Evolutionary conservation across 176 grass and related monocot genomes (phyloP).

Genomic region (Oryza longistaminata): DNA sequence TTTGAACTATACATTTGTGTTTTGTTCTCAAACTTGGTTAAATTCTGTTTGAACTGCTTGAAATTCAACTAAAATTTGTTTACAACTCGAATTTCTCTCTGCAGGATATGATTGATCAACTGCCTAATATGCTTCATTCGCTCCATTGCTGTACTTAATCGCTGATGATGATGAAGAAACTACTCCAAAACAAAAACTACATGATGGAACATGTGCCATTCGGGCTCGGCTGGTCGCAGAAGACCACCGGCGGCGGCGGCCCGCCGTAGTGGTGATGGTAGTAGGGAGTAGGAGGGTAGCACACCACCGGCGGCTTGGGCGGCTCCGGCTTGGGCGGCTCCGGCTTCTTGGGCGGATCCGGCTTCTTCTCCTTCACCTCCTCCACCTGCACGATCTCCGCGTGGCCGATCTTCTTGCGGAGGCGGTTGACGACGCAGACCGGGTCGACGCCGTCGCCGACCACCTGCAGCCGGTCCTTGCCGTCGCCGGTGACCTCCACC

Average conservation of each 20-base stretch:
- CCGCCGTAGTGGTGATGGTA: too few relatives aligned
- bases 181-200: background rate
- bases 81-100: too few relatives aligned
- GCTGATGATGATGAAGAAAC: background rate
- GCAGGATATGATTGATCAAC: background rate
- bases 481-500: constrained; percentile 41
- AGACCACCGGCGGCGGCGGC: background rate
- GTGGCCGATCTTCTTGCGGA: constrained; percentile 57
- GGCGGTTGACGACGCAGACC: constrained; percentile 13
- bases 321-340: too few relatives aligned
- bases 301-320: background rate
- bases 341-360: background rate
- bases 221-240: constrained; percentile 7
- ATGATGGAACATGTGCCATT: background rate
- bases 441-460: constrained; percentile 48
- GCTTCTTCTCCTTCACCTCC: constrained; percentile 45
- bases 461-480: constrained; percentile 46
- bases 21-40: too few relatives aligned
- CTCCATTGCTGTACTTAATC: background rate
- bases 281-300: background rate
- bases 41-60: too few relatives aligned
- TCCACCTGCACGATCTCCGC: constrained; percentile 60
- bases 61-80: too few relatives aligned
- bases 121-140: background rate
- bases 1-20: too few relatives aligned